Evolutionary conservation across 306 rosid genomes (phyloP), one percentile per base, ranked within the genome.

Genomic region (Pyrus pyrifolia): DNA sequence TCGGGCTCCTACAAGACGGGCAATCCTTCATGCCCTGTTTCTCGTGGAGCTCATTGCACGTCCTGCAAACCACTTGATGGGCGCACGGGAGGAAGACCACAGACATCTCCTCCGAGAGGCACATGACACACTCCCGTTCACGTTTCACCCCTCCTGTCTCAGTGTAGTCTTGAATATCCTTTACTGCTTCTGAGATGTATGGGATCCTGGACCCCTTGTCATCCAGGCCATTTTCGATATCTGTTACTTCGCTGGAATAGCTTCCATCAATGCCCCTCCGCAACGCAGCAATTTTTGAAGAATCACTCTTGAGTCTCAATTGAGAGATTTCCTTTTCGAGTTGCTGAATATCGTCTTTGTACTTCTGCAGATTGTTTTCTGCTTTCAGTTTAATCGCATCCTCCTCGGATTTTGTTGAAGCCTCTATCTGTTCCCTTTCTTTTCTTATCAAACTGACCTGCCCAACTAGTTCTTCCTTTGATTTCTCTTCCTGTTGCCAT

Each of bases 11-110:
- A 79, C 98, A 94, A 70, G 97, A 94, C 70, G 97, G 98, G 70
- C 98, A 92, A 19, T 95, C 97, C 79, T 90, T 88, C 98, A 92
- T 92, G 13, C 98, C 98, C 70, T 90, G 97, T 71, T 90, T 92
- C 81, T 89, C 97, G 76, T 92, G 98, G 75, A 95, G 92, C 79
- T 92, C 98, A 78, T 90, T 95, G 93, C 98, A 95, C 63, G 83
- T 83, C 69, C 91, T 83, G 84, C 98, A 95, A 66, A 95, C 97
- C 76, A 95, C 97, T 80, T 92, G 98, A 76, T 95, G 97, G 7
- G 98, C 97, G 80, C 97, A 95, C 1, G 98, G 97, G 21, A 92
- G 91, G 75, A 95, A 95, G 21, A 94, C 93, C 27, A 94, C 91
- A 12, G 97, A 88, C 93, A 93, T 89, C 92, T 93, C 97, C 87